A percentile compares a stretch with the other conserved stretches of the same genome.
Conservation (phyloP, 345 rosid genomes). For the Psidium guajava region DNA sequence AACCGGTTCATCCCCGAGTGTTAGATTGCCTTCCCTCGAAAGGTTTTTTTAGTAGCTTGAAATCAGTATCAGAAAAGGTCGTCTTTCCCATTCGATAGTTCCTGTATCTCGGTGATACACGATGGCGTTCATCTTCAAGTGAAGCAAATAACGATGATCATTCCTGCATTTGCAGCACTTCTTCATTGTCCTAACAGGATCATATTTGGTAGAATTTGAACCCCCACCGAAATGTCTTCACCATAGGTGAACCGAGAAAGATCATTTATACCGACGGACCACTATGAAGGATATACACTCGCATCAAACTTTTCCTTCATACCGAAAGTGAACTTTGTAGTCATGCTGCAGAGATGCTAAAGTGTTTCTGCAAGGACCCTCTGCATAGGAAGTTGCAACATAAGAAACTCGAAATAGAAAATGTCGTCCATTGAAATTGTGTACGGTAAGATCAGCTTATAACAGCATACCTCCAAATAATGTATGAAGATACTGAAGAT, state of each 20-base stretch:
- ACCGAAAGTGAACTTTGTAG: slow-evolving; percentile 67
- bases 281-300: not conserved
- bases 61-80: not conserved
- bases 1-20: not conserved
- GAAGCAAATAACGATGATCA: not conserved
- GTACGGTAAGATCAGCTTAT: not conserved
- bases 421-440: not conserved
- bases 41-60: not conserved
- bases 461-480: slow-evolving; percentile 61
- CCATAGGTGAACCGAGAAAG: not conserved
- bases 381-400: slow-evolving; percentile 27
- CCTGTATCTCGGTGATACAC: not conserved
- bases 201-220: not conserved
- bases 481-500: slow-evolving; percentile 82
- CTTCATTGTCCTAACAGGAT: not conserved
- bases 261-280: not conserved
- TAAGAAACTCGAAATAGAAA: not conserved
- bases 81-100: not conserved
- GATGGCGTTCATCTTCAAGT: not conserved
- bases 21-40: not conserved
- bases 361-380: slow-evolving; percentile 87
- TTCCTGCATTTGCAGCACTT: not conserved
- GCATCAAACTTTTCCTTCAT: slow-evolving; percentile 72
- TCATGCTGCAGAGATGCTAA: slow-evolving; percentile 66
- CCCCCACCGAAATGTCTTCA: not conserved